Base-by-base conservation (phyloP, 129 eudicot genomes). In the Artemisia annua region DNA sequence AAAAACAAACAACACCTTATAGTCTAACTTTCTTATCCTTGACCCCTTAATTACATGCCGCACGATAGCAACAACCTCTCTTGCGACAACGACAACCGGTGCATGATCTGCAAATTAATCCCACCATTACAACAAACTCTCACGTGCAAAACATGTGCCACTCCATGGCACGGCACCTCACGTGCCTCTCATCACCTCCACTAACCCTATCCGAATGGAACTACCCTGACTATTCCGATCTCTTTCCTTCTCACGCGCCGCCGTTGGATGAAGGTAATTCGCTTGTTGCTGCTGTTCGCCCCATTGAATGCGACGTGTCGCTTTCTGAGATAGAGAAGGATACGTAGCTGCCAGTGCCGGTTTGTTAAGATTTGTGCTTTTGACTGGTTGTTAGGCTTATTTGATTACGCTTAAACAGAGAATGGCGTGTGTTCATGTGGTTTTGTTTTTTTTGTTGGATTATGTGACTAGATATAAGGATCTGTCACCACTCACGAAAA, bases 321-420 rank as follows among this genome's bases (percentile, higher is more conserved):
- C 79, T 92, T 13, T 67, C 86, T 1, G 96, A 92, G 28, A 65
- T 69, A 19, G 95, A 92, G 20, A 89, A 92, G 89, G 98, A 96
- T 24, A 24, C 26, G 26, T 24, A 1, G 2, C 26, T 24, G 2
- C 26, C 26, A 24, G 2, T 24, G 26, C 26, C 26, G 26, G 26
- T 24, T 24, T 24, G 26, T 24, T 24, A 0, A 24, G 26, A 24
- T 24, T 2, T 24, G 26, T 24, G 26, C 26, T 0, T 24, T 24
- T 24, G 26, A 24, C 26, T 24, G 2, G 26, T 24, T 24, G 1
- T 24, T 24, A 24, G 26, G 26, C 2, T 24, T 1, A 24, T 24
- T 24, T 24, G 26, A 2, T 24, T 24, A 2, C 26, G 2, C 26
- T 24, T 24, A 24, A 20, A 24, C 26, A 24, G 26, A 24, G 26